Conservation (phyloP, 108 stramenopile genomes). For the Halocafeteria seosinensis region DNA sequence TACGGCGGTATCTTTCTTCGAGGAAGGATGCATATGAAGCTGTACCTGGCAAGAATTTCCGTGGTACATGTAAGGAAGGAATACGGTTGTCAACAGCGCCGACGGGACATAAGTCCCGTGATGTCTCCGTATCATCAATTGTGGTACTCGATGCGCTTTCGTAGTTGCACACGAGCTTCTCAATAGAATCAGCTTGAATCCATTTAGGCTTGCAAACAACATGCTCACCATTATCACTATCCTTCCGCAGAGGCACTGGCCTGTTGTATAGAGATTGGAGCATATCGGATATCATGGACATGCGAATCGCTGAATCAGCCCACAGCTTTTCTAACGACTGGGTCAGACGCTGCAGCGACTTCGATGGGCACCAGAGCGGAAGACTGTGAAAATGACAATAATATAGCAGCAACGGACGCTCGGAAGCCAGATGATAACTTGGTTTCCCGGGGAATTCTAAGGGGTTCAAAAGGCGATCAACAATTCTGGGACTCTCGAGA, state of each 20-base stretch:
- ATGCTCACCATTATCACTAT: no score
- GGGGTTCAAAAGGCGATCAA: slow-evolving; percentile 56
- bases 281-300: not conserved
- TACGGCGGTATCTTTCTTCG: no score
- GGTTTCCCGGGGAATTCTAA: slow-evolving; percentile 71
- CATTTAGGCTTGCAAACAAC: no score
- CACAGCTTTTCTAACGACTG: not conserved
- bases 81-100: no score
- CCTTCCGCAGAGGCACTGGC: slow-evolving; percentile 10
- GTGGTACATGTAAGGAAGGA: no score
- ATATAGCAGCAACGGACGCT: slow-evolving; percentile 69
- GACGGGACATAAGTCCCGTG: no score
- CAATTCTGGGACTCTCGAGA: slow-evolving; percentile 55
- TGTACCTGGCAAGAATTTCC: no score
- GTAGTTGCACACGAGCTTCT: no score
- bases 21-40: no score
- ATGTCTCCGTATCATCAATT: no score
- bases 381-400: slow-evolving; percentile 56
- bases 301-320: not conserved
- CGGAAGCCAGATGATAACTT: slow-evolving; percentile 66
- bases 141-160: no score
- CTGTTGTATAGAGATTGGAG: not conserved
- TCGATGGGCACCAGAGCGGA: slow-evolving; percentile 1
- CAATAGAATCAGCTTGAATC: no score
- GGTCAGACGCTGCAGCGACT: not conserved